Evolutionary conservation across 2,329 filamentous ascomycete genomes (phyloP).

Genomic region (Dothideomycetes sp.): DNA sequence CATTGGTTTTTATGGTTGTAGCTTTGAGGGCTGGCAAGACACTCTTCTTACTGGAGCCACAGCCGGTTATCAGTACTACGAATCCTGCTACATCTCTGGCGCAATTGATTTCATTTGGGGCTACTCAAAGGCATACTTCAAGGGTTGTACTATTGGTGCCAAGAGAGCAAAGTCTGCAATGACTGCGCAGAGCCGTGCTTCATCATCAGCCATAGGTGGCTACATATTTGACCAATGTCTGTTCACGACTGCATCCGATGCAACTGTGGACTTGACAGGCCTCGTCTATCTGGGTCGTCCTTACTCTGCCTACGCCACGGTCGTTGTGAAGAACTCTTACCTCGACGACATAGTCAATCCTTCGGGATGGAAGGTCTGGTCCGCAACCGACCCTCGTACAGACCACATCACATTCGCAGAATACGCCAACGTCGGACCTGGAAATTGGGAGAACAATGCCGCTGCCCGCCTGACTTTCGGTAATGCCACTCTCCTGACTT

Average conservation of each 20-base stretch:
- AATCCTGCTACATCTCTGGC: conserved; percentile 30
- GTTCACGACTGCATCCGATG: conserved; percentile 22
- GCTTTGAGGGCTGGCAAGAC: conserved; percentile 25
- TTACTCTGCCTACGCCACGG: conserved; percentile 18
- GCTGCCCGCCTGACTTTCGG: conserved; percentile 29
- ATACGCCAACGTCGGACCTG: conserved; percentile 21
- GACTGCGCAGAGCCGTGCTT: conserved; percentile 32
- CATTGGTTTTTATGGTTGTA: conserved; percentile 27
- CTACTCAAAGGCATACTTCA: conserved; percentile 37
- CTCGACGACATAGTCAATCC: conserved; percentile 18
- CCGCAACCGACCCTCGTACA: conserved; percentile 18
- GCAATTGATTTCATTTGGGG: conserved; percentile 39
- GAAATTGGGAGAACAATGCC: conserved; percentile 28
- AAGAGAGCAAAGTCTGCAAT: conserved; percentile 28
- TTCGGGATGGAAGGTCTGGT: conserved; percentile 25
- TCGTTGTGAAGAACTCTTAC: conserved; percentile 21
- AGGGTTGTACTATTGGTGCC: conserved; percentile 29
- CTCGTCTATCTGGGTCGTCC: conserved; percentile 19
- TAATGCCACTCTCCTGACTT: conserved; percentile 28
- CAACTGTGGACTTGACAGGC: conserved; percentile 29
- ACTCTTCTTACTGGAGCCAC: conserved; percentile 25
- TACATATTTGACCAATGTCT: conserved; percentile 30
- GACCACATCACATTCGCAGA: conserved; percentile 20
- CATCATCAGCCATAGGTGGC: conserved; percentile 27
- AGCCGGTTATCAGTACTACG: conserved; percentile 33